phyloP scores from a whole-genome alignment of 2,329 filamentous ascomycete species.

The Acarospora socialis region DNA sequence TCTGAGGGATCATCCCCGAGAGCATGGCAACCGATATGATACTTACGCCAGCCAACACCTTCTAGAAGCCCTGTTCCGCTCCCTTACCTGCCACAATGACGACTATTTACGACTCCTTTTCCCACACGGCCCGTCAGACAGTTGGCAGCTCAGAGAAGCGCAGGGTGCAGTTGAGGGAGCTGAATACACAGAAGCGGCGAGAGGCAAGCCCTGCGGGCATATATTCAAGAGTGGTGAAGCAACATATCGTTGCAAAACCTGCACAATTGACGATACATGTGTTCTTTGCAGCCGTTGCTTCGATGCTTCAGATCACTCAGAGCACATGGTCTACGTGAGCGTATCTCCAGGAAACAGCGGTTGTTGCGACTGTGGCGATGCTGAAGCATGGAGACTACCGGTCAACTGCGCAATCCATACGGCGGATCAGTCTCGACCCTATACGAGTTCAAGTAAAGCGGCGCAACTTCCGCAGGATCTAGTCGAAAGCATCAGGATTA shows the following conservation, averaged over 20 bases:
- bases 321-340: slow-evolving; percentile 78
- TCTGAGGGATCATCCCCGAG: slow-evolving; percentile 61
- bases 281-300: slow-evolving; percentile 91
- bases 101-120: slow-evolving; percentile 72
- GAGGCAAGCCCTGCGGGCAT: slow-evolving; percentile 89
- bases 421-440: slow-evolving; percentile 34
- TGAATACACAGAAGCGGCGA: slow-evolving; percentile 83
- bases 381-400: slow-evolving; percentile 81
- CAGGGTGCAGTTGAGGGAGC: slow-evolving; percentile 89
- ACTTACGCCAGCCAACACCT: slow-evolving; percentile 57
- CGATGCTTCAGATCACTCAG: slow-evolving; percentile 85
- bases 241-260: slow-evolving; percentile 87
- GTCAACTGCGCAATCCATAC: slow-evolving; percentile 92
- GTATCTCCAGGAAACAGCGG: slow-evolving; percentile 84
- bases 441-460: slow-evolving; percentile 32
- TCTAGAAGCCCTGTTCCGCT: slow-evolving; percentile 69
- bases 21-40: slow-evolving; percentile 62
- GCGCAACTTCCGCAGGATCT: slow-evolving; percentile 58
- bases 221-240: slow-evolving; percentile 93
- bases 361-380: slow-evolving; percentile 94
- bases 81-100: slow-evolving; percentile 59
- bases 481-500: slow-evolving; percentile 64
- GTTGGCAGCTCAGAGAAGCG: slow-evolving; percentile 72
- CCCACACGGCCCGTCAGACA: too few relatives aligned
- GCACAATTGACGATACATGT: slow-evolving; percentile 87